A percentile compares a stretch with the other conserved stretches of the same genome.
These are phyloP conservation scores for Incumbomyces lentus DNA, from an alignment of 2,329 filamentous ascomycete species.

Conservation along the genomic window DNA sequence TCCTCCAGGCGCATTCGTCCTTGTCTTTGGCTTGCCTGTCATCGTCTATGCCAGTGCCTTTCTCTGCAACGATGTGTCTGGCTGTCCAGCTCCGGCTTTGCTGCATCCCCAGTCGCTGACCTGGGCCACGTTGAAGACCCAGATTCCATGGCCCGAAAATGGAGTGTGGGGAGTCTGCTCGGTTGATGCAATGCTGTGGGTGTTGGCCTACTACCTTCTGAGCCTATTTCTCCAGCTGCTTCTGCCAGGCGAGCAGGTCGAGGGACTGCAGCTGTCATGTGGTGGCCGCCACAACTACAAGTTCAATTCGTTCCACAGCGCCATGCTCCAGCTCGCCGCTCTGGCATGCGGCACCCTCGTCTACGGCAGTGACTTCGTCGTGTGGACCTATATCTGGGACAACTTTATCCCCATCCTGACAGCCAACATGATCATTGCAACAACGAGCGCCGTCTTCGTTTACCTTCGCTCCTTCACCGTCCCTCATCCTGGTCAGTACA, in stretches of 20 bases:
- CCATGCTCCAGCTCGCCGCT: slow-evolving; percentile 59
- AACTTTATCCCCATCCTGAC: slow-evolving; percentile 83
- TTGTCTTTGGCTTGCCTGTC: slow-evolving; percentile 71
- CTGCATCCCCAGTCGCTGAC: slow-evolving; percentile 62
- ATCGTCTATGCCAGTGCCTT: slow-evolving; percentile 73
- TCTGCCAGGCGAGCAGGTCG: slow-evolving; percentile 60
- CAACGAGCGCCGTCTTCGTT: slow-evolving; percentile 61
- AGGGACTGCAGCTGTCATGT: slow-evolving; percentile 59
- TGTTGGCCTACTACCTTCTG: slow-evolving; percentile 66
- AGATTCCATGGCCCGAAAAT: slow-evolving; percentile 68
- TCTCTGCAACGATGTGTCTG: slow-evolving; percentile 82
- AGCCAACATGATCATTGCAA: slow-evolving; percentile 68
- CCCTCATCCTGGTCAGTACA: slow-evolving; percentile 49
- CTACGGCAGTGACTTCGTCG: slow-evolving; percentile 68
- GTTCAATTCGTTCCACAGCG: slow-evolving; percentile 69
- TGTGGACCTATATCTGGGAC: slow-evolving; percentile 89
- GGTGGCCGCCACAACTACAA: slow-evolving; percentile 73
- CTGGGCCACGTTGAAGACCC: slow-evolving; percentile 61
- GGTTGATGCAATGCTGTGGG: slow-evolving; percentile 57
- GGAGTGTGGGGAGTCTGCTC: slow-evolving; percentile 63
- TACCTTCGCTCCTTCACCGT: slow-evolving; percentile 77
- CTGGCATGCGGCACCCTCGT: slow-evolving; percentile 63
- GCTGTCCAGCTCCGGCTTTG: slow-evolving; percentile 77
- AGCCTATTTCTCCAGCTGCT: slow-evolving; percentile 64
- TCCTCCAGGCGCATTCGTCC: slow-evolving; percentile 59